phyloP scores from a whole-genome alignment of 495 filamentous ascomycete species.

The Letharia columbiana region DNA sequence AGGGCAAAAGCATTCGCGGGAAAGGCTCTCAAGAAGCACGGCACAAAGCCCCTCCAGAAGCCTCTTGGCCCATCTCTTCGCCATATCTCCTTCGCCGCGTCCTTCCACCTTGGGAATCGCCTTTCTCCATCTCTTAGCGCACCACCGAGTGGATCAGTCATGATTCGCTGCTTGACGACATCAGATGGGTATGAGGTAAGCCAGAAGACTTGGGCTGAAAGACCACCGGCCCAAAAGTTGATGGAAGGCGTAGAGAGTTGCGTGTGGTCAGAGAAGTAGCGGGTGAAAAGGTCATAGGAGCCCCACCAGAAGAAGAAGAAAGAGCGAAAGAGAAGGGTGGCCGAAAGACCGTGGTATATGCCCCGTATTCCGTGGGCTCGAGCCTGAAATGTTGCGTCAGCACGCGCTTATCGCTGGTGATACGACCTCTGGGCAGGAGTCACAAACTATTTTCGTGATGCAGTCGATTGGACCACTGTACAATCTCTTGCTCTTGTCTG shows the following conservation, averaged over 20 bases:
- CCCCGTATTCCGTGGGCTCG: constrained; percentile 63
- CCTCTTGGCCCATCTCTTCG: constrained; percentile 64
- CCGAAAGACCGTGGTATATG: constrained; percentile 72
- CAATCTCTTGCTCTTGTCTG: constrained; percentile 59
- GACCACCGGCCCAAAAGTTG: constrained; percentile 95
- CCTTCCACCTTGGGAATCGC: constrained; percentile 66
- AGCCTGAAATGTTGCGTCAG: constrained; percentile 27
- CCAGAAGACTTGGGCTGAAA: constrained; percentile 93
- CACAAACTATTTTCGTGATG: constrained; percentile 56
- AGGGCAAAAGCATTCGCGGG: constrained; percentile 93
- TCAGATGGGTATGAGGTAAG: constrained; percentile 83
- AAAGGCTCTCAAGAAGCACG: constrained; percentile 89
- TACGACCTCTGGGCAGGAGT: background rate
- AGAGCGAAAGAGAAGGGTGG: constrained; percentile 79
- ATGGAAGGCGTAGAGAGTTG: constrained; percentile 66
- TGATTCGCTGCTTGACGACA: constrained; percentile 95
- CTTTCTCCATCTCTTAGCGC: constrained; percentile 58
- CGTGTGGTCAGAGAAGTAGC: constrained; percentile 55
- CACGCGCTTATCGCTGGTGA: background rate
- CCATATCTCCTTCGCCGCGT: constrained; percentile 71
- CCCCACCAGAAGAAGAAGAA: constrained; percentile 99
- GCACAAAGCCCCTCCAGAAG: constrained; percentile 89
- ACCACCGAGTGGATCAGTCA: constrained; percentile 82
- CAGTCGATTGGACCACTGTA: constrained; percentile 88
- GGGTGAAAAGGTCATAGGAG: constrained; percentile 75